Evolutionary conservation across 257 asterid species (phyloP).

Genomic region (Nicotiana otophora): DNA sequence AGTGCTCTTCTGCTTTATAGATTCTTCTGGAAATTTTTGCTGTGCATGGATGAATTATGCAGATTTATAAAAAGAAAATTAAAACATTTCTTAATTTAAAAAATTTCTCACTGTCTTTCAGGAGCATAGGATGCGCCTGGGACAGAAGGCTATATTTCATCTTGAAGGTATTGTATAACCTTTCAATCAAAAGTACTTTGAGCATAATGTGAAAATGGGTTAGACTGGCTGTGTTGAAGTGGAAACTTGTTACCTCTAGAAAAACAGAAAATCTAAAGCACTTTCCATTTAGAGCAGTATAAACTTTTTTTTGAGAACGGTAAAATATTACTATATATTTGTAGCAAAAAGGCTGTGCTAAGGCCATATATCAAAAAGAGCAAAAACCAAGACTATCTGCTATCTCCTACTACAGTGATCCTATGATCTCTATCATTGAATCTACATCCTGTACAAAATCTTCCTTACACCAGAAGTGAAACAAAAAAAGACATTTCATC

Average conservation of each 20-base stretch:
- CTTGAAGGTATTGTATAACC: slow-evolving; percentile 68
- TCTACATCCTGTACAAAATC: too few relatives aligned
- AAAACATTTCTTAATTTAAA: not conserved
- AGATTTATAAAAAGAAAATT: not conserved
- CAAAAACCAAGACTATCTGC: too few relatives aligned
- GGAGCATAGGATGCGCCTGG: slow-evolving; percentile 91
- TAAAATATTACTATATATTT: too few relatives aligned
- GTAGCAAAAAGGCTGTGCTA: too few relatives aligned
- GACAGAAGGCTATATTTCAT: slow-evolving; percentile 97
- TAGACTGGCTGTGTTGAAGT: not conserved
- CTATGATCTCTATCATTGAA: too few relatives aligned
- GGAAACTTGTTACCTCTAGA: not conserved
- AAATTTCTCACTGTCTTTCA: slow-evolving; percentile 25
- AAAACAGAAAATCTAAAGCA: too few relatives aligned
- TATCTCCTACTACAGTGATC: too few relatives aligned
- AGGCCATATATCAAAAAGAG: too few relatives aligned
- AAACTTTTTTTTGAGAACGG: not conserved
- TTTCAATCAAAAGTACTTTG: not conserved
- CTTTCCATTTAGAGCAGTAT: too few relatives aligned
- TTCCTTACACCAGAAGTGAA: too few relatives aligned
- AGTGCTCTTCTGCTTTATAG: not conserved
- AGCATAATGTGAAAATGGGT: not conserved
- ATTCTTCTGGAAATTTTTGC: not conserved
- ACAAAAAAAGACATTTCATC: too few relatives aligned
- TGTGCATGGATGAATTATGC: not conserved